A percentile compares a stretch with the other conserved stretches of the same genome.
Conservation (phyloP, 441 rosid species). For the Breynia disticha region DNA sequence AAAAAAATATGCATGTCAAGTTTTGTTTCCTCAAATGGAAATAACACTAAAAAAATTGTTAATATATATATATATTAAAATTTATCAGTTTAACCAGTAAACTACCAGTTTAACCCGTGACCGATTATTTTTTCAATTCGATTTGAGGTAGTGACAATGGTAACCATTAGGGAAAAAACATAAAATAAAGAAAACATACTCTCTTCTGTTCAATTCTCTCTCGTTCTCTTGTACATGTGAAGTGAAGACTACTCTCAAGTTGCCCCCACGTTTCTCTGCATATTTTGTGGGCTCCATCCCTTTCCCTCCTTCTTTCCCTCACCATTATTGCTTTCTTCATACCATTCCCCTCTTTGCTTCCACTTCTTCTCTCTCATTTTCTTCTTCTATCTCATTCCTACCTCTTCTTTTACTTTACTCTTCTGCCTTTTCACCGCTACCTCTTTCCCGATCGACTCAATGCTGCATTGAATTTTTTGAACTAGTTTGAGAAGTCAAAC, state of each 20-base stretch:
- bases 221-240: conserved; percentile 21
- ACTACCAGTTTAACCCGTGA: too few relatives aligned
- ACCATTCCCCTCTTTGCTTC: conserved; percentile 8
- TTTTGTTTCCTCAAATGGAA: too few relatives aligned
- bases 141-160: too few relatives aligned
- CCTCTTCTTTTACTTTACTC: conserved; percentile 14
- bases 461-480: conserved; percentile 22
- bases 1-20: too few relatives aligned
- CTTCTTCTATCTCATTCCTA: conserved; percentile 13
- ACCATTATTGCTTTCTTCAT: conserved; percentile 1
- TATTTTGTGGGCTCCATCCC: conserved; percentile 21
- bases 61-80: too few relatives aligned
- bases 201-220: too few relatives aligned
- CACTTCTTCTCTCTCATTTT: conserved; percentile 8
- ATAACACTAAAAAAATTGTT: too few relatives aligned
- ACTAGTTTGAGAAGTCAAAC: conserved; percentile 3
- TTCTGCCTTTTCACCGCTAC: conserved; percentile 5
- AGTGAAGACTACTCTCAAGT: conserved; percentile 19
- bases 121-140: too few relatives aligned
- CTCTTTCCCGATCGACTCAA: conserved; percentile 17
- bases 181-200: too few relatives aligned
- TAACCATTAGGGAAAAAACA: too few relatives aligned
- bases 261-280: conserved; percentile 40
- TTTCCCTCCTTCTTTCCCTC: conserved; percentile 7
- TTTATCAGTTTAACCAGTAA: too few relatives aligned